These are phyloP conservation scores for Myochromella boudieri DNA, from an alignment of 768 basidiomycete genomes.

Conservation along the genomic window DNA sequence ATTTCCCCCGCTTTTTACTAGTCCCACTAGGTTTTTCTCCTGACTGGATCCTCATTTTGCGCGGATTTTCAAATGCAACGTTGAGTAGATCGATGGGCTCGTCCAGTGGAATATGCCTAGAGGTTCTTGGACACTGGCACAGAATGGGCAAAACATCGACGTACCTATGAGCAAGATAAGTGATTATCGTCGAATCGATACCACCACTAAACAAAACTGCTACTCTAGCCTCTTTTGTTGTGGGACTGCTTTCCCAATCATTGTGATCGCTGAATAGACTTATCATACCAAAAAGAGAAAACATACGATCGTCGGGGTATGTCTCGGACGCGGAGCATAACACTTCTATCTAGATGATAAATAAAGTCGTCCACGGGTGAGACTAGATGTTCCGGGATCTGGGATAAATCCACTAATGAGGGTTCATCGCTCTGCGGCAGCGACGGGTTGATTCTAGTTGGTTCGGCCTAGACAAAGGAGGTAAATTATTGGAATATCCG, in stretches of 20 bases:
- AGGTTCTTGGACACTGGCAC: constrained; percentile 2
- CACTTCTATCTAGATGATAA: constrained; percentile 60
- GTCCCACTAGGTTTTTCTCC: constrained; percentile 46
- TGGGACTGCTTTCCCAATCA: too few relatives aligned
- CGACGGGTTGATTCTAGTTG: constrained; percentile 42
- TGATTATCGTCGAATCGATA: constrained; percentile 86
- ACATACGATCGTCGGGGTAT: constrained; percentile 55
- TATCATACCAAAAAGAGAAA: constrained; percentile 4
- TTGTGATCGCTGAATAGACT: too few relatives aligned
- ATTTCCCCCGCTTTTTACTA: constrained; percentile 44
- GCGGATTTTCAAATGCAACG: constrained; percentile 95
- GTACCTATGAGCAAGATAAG: constrained; percentile 77
- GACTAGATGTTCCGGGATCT: constrained; percentile 42
- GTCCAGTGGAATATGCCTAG: constrained; percentile 65
- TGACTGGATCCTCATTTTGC: constrained; percentile 55
- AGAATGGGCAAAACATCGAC: constrained; percentile 15
- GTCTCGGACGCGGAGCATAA: constrained; percentile 63
- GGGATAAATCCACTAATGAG: constrained; percentile 32
- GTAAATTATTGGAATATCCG: neutral
- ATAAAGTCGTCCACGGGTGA: constrained; percentile 51
- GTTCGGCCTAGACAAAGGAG: constrained; percentile 38
- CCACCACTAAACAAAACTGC: constrained; percentile 95
- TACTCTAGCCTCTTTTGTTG: constrained; percentile 64
- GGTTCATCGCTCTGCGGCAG: constrained; percentile 51
- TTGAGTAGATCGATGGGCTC: constrained; percentile 93